A percentile compares a stretch with the other conserved stretches of the same genome.
phyloP scores from a whole-genome alignment of 2,329 filamentous ascomycete genomes.

The Diaporthe vexans region DNA sequence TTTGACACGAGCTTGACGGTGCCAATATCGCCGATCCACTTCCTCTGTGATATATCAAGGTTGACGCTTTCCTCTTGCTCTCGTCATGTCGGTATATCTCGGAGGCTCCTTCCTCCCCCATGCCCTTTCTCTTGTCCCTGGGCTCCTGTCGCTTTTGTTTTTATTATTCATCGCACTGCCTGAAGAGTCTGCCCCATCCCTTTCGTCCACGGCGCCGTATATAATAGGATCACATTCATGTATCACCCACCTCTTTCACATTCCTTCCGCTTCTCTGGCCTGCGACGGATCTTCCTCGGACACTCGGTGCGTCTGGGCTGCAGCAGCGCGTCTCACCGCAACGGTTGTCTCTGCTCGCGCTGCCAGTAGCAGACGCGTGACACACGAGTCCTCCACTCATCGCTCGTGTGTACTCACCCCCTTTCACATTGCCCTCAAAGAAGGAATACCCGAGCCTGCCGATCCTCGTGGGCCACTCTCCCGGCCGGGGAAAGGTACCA shows the following conservation, averaged over 20 bases:
- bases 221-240: constrained; percentile 19
- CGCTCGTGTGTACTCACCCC: neutral
- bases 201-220: neutral
- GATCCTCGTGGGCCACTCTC: constrained; percentile 23
- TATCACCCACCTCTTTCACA: constrained; percentile 14
- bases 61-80: constrained; percentile 6
- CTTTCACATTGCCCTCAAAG: neutral
- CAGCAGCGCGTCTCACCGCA: constrained; percentile 19
- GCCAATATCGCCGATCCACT: constrained; percentile 33
- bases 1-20: neutral
- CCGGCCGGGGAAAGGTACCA: constrained; percentile 2
- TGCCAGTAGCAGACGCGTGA: constrained; percentile 12
- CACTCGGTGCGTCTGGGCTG: constrained; percentile 32
- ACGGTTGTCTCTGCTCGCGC: neutral
- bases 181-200: neutral
- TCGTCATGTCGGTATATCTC: constrained; percentile 30
- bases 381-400: constrained; percentile 3
- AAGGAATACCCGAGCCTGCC: constrained; percentile 14
- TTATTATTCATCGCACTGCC: neutral
- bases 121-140: constrained; percentile 6
- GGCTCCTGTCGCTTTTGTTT: constrained; percentile 6
- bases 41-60: constrained; percentile 32
- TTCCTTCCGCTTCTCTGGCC: constrained; percentile 29
- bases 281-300: constrained; percentile 3
- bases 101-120: constrained; percentile 17